Conservation (phyloP, 345 rosid genomes). For the Iberis pinnata region DNA sequence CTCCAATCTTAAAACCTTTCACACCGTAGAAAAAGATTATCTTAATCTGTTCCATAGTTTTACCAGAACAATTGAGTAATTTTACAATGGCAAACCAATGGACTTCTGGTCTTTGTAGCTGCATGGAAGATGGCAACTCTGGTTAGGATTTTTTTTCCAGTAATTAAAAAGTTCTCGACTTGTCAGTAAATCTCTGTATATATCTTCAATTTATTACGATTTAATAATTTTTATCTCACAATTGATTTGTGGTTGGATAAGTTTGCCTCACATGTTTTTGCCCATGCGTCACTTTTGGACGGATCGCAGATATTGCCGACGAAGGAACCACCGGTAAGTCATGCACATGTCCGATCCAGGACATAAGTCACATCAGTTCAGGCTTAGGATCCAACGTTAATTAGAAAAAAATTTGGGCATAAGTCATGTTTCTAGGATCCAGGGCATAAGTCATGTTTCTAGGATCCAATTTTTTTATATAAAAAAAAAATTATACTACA, state of each 20-base stretch:
- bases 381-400: no score
- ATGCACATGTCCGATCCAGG: no score
- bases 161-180: not conserved
- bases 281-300: conserved; percentile 39
- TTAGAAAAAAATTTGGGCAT: no score
- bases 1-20: no score
- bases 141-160: not conserved
- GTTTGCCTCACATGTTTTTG: conserved; percentile 18
- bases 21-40: no score
- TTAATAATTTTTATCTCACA: not conserved
- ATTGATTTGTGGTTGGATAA: conserved; percentile 2
- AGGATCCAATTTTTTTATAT: not conserved
- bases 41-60: no score
- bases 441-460: no score
- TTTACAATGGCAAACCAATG: conserved; percentile 21
- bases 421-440: no score
- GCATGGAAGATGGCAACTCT: conserved; percentile 20
- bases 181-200: not conserved
- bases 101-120: conserved; percentile 26
- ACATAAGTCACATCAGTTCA: no score
- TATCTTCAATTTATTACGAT: not conserved
- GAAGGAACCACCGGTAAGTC: conserved; percentile 43
- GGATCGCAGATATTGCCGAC: conserved; percentile 56
- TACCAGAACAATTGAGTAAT: no score
- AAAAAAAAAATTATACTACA: no score